A percentile compares a stretch with the other conserved stretches of the same genome.
These are phyloP conservation scores for Colletotrichum higginsianum DNA, from an alignment of 2,329 filamentous ascomycete species.

Conservation along the genomic window DNA sequence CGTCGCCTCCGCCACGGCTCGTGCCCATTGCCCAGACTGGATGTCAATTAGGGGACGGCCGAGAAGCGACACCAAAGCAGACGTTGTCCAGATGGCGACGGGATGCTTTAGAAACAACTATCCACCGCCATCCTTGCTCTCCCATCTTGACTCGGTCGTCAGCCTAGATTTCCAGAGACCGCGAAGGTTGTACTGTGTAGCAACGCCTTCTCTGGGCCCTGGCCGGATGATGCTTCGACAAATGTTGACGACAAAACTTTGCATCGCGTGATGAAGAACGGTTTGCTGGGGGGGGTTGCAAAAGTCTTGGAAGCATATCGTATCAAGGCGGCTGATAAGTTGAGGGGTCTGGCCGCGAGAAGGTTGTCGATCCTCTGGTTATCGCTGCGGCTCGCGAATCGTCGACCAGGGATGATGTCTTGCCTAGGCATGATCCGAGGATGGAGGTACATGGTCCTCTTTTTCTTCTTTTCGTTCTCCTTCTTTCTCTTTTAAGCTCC, in stretches of 20 bases:
- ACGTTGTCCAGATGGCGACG: conserved; percentile 7
- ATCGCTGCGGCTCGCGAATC: conserved; percentile 28
- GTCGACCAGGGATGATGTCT: conserved; percentile 13
- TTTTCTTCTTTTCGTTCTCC: not conserved
- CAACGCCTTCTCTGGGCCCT: conserved; percentile 16
- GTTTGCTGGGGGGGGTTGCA: not conserved
- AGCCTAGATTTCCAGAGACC: conserved; percentile 10
- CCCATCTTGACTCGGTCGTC: conserved; percentile 22
- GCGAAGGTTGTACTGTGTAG: not conserved
- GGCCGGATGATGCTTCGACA: not conserved
- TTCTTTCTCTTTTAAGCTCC: not conserved
- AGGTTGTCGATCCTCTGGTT: conserved; percentile 31
- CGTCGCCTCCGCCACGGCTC: conserved; percentile 1
- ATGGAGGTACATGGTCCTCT: conserved; percentile 10
- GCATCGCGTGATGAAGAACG: conserved; percentile 21
- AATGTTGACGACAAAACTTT: conserved; percentile 8
- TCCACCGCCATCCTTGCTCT: conserved; percentile 8
- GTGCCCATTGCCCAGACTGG: conserved; percentile 8
- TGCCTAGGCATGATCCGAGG: conserved; percentile 19
- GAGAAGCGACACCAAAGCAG: conserved; percentile 13
- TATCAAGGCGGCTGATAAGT: conserved; percentile 1
- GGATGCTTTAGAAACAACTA: not conserved
- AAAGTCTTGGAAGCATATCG: not conserved
- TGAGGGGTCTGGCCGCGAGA: conserved; percentile 15
- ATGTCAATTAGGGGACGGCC: conserved; percentile 12